These are phyloP conservation scores for Scheffersomyces lignosus DNA, from an alignment of 805 yeast species.

Conservation along the genomic window DNA sequence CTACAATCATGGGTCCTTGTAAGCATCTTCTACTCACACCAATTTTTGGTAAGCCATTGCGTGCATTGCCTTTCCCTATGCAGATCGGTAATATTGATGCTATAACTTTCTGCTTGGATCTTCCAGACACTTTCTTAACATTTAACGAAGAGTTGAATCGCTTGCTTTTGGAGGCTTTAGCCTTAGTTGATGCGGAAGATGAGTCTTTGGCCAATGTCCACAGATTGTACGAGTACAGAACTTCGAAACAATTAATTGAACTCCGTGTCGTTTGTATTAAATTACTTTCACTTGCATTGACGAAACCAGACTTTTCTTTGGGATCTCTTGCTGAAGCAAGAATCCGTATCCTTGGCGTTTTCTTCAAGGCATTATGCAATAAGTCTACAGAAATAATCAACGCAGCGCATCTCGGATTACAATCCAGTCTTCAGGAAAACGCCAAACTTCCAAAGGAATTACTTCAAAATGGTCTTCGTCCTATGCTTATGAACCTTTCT, in stretches of 20 bases:
- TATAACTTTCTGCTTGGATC: conserved; percentile 81
- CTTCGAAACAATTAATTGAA: conserved; percentile 84
- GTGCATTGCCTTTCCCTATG: conserved; percentile 98
- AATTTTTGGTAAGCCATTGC: conserved; percentile 91
- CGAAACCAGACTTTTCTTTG: conserved; percentile 78
- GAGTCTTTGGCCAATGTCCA: conserved; percentile 89
- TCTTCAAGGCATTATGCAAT: conserved; percentile 88
- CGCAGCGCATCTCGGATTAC: conserved; percentile 89
- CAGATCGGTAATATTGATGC: conserved; percentile 98
- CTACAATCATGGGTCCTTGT: conserved; percentile 78
- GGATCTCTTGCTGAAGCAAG: conserved; percentile 77
- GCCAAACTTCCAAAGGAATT: conserved; percentile 90
- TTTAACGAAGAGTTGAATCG: conserved; percentile 89
- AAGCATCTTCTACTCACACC: conserved; percentile 84
- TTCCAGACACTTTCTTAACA: conserved; percentile 77
- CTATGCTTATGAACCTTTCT: conserved; percentile 91
- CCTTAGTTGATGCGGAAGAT: conserved; percentile 96
- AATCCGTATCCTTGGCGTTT: conserved; percentile 85
- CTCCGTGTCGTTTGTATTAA: conserved; percentile 88
- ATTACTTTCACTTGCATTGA: conserved; percentile 76
- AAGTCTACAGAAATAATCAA: conserved; percentile 83
- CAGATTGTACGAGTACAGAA: conserved; percentile 79
- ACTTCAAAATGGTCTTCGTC: conserved; percentile 91
- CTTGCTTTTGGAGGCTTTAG: conserved; percentile 83
- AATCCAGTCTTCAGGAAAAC: conserved; percentile 79